These are phyloP conservation scores for Fusarium albosuccineum DNA, from an alignment of 2,329 filamentous ascomycete species.

Conservation along the genomic window DNA sequence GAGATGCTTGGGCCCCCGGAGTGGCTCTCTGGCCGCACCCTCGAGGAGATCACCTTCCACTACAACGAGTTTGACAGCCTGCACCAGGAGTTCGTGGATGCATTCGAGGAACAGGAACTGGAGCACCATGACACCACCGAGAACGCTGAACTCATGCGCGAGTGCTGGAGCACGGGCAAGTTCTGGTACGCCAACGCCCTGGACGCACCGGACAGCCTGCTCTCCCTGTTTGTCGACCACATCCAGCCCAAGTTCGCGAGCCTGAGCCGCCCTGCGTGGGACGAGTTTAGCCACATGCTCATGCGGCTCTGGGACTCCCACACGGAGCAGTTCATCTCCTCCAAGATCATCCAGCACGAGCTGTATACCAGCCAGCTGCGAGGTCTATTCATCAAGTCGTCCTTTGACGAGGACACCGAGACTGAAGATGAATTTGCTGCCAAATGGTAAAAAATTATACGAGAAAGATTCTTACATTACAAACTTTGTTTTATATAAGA, in stretches of 20 bases:
- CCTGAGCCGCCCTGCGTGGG: slow-evolving; percentile 9
- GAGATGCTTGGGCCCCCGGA: slow-evolving; percentile 49
- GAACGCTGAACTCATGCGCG: slow-evolving; percentile 15
- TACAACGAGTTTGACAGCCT: slow-evolving; percentile 1
- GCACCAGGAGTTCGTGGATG: slow-evolving; percentile 14
- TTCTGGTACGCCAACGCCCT: slow-evolving; percentile 17
- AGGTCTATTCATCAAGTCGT: slow-evolving; percentile 8
- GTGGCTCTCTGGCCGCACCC: slow-evolving; percentile 43
- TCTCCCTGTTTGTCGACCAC: slow-evolving; percentile 16
- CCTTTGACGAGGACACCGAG: no score
- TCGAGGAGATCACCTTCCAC: slow-evolving; percentile 16
- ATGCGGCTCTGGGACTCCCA: slow-evolving; percentile 17
- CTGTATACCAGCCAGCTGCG: slow-evolving; percentile 12
- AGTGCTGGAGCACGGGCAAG: slow-evolving; percentile 8
- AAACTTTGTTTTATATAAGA: no score
- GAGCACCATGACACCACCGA: neutral
- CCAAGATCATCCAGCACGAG: slow-evolving; percentile 18
- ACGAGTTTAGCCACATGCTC: slow-evolving; percentile 16
- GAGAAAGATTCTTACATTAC: no score
- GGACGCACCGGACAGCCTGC: slow-evolving; percentile 11
- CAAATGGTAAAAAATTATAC: no score
- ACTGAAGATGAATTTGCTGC: no score
- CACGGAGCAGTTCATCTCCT: slow-evolving; percentile 15
- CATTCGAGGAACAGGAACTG: slow-evolving; percentile 10
- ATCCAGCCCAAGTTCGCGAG: slow-evolving; percentile 19